These are phyloP conservation scores for Ganoderma multipileum DNA, from an alignment of 1,284 basidiomycete genomes.

Conservation along the genomic window DNA sequence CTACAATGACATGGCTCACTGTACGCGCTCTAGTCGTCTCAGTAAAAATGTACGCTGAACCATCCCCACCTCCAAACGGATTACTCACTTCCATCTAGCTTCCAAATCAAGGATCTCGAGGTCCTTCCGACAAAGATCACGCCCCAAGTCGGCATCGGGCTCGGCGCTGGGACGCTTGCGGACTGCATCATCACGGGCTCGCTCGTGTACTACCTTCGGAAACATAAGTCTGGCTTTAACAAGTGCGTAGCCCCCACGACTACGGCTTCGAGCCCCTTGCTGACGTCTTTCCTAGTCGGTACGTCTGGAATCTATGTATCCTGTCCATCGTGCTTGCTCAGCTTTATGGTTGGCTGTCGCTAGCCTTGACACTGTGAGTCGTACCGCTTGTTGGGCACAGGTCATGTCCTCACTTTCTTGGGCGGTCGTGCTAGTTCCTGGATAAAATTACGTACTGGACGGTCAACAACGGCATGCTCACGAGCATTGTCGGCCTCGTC, in stretches of 20 bases:
- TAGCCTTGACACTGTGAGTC: constrained; percentile 23
- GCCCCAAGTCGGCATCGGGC: constrained; percentile 15
- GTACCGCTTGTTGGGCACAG: background rate
- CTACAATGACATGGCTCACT: background rate
- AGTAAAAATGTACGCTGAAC: constrained; percentile 8
- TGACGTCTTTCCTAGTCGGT: background rate
- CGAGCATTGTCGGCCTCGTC: constrained; percentile 25
- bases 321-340: background rate
- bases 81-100: background rate
- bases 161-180: constrained; percentile 25
- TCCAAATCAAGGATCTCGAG: constrained; percentile 2
- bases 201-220: constrained; percentile 23
- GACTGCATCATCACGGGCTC: constrained; percentile 27
- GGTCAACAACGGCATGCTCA: constrained; percentile 30
- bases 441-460: constrained; percentile 31
- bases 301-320: background rate
- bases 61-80: too few species aligned
- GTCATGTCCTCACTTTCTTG: background rate
- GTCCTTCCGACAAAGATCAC: constrained; percentile 11
- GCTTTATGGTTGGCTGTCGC: background rate
- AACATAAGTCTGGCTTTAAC: constrained; percentile 24
- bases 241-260: constrained; percentile 3
- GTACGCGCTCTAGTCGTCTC: background rate
- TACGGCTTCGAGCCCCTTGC: background rate
- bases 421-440: background rate